Percentiles rank a stretch among this genome's conserved stretches.
Conservation (phyloP, 495 filamentous ascomycete genomes). For the Margaritispora aquatica region DNA sequence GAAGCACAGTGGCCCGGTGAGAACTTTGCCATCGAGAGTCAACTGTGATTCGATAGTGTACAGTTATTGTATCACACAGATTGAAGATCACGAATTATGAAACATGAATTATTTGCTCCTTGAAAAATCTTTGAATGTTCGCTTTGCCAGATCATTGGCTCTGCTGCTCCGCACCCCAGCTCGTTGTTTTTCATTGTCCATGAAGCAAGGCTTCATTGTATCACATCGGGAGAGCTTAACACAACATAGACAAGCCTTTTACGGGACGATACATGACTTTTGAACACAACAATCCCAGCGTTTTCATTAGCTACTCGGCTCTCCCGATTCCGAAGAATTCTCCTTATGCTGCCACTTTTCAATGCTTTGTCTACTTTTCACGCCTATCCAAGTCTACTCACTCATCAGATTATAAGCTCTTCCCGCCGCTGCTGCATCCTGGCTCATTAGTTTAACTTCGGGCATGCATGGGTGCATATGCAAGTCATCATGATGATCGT, state of each 20-base stretch:
- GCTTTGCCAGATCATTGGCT: too few species aligned
- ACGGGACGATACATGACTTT: neutral
- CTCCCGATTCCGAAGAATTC: neutral
- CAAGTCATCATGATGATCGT: neutral
- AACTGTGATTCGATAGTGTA: constrained; percentile 35
- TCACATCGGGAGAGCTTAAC: neutral
- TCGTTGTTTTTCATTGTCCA: too few species aligned
- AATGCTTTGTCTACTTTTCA: neutral
- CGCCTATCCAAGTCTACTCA: neutral
- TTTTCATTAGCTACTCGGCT: neutral
- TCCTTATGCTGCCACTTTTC: neutral
- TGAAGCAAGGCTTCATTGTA: neutral
- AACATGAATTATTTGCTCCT: neutral
- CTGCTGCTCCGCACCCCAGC: too few species aligned
- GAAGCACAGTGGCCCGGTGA: constrained; percentile 74
- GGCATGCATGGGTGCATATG: neutral
- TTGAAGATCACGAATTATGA: neutral
- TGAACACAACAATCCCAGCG: neutral
- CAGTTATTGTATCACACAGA: neutral
- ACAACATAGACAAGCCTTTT: neutral
- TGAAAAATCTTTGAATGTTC: too few species aligned
- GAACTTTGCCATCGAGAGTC: constrained; percentile 54
- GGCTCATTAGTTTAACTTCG: too few species aligned
- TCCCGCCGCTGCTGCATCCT: too few species aligned
- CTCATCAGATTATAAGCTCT: too few species aligned